Evolutionary conservation across 2,329 filamentous ascomycete genomes (phyloP).

Genomic region (Zasmidium cellare): DNA sequence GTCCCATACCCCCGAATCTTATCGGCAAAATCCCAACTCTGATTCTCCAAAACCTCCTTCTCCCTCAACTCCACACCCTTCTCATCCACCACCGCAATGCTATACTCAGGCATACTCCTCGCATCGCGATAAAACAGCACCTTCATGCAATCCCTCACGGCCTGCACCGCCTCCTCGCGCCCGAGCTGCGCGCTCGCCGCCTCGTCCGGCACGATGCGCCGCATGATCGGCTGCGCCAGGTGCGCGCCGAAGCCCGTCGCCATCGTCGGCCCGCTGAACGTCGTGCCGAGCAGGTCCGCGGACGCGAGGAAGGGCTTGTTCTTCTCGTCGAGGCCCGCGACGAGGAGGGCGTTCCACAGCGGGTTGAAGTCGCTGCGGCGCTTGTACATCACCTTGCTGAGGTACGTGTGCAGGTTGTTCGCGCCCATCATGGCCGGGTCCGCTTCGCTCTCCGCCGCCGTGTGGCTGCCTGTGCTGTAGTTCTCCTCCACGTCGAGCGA

Average conservation of each 20-base stretch:
- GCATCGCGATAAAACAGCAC: constrained; percentile 97
- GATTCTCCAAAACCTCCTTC: constrained; percentile 83
- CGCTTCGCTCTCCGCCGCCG: constrained; percentile 72
- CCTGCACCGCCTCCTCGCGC: constrained; percentile 74
- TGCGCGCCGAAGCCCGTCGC: constrained; percentile 93
- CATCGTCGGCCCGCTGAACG: constrained; percentile 82
- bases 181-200: constrained; percentile 69
- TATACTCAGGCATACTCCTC: constrained; percentile 86
- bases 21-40: constrained; percentile 98
- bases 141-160: constrained; percentile 95
- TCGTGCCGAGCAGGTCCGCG: constrained; percentile 89
- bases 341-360: constrained; percentile 92
- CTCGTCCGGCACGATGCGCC: constrained; percentile 81
- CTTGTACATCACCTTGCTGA: constrained; percentile 93
- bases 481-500: constrained; percentile 86
- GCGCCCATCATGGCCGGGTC: constrained; percentile 65
- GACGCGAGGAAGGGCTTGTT: constrained; percentile 85
- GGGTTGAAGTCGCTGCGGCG: constrained; percentile 95
- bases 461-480: constrained; percentile 61
- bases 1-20: constrained; percentile 93
- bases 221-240: constrained; percentile 88
- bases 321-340: constrained; percentile 81
- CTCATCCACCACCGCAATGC: constrained; percentile 83
- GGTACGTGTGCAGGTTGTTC: constrained; percentile 93
- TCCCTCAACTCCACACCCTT: constrained; percentile 78